Evolutionary conservation across 2,329 filamentous ascomycete genomes (phyloP).

Genomic region (Zasmidium citrigriseum): DNA sequence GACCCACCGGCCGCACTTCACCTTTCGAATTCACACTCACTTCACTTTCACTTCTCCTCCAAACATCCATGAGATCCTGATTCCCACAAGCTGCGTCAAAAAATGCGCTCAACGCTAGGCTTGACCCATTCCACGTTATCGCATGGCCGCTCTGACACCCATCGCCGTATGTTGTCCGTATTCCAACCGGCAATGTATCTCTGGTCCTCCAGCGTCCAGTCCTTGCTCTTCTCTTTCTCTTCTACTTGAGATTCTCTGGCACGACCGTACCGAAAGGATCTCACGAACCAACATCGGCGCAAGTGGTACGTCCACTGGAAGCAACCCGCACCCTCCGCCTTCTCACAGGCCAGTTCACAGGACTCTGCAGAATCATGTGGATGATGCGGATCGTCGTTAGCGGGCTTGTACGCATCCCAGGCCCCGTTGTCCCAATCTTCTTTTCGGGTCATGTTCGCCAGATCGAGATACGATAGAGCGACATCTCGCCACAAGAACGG

Average conservation of each 20-base stretch:
- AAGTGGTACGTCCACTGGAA: conserved; percentile 39
- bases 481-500: conserved; percentile 34
- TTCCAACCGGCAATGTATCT: conserved; percentile 43
- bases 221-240: conserved; percentile 23
- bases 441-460: conserved; percentile 25
- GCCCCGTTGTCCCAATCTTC: conserved; percentile 39
- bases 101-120: conserved; percentile 31
- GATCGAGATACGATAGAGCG: conserved; percentile 29
- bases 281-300: conserved; percentile 24
- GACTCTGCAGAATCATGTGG: conserved; percentile 35
- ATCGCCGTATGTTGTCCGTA: conserved; percentile 36
- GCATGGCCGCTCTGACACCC: conserved; percentile 40
- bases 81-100: conserved; percentile 15
- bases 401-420: conserved; percentile 33
- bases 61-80: too few relatives aligned
- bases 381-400: conserved; percentile 30
- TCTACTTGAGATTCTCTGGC: conserved; percentile 34
- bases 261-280: conserved; percentile 40
- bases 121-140: conserved; percentile 42
- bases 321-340: conserved; percentile 26
- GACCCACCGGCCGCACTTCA: too few relatives aligned
- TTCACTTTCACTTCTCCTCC: too few relatives aligned
- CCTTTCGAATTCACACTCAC: too few relatives aligned
- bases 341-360: conserved; percentile 50
- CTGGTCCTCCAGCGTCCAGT: conserved; percentile 37